Percentiles rank a stretch among this genome's conserved stretches.
Evolutionary conservation across 2,329 filamentous ascomycete species (phyloP).

Genomic region (Geosmithia flava): DNA sequence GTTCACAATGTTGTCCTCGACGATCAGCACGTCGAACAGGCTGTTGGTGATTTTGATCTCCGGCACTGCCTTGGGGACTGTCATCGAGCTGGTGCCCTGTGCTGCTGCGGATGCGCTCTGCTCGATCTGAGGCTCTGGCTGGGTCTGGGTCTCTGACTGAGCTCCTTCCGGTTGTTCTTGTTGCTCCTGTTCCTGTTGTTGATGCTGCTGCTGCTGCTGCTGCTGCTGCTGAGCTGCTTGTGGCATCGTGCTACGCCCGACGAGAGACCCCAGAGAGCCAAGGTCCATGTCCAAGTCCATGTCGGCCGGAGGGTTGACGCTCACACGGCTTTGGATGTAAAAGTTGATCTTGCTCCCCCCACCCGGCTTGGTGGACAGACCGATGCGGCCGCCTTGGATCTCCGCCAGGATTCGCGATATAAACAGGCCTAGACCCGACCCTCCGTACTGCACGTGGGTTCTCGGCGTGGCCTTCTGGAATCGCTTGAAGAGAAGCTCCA

Average conservation of each 20-base stretch:
- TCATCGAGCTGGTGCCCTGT: too few species aligned
- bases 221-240: conserved; percentile 19
- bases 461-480: conserved; percentile 58
- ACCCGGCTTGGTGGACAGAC: conserved; percentile 54
- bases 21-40: conserved; percentile 45
- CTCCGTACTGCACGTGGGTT: conserved; percentile 62
- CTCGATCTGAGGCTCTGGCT: too few species aligned
- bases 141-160: too few species aligned
- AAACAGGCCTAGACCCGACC: conserved; percentile 59
- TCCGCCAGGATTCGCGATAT: conserved; percentile 67
- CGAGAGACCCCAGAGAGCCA: neutral
- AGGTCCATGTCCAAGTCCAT: conserved; percentile 4
- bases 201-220: conserved; percentile 17
- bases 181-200: too few species aligned
- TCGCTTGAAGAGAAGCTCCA: conserved; percentile 53
- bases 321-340: conserved; percentile 58
- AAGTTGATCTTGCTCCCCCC: conserved; percentile 66
- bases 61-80: neutral
- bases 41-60: conserved; percentile 8
- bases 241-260: neutral
- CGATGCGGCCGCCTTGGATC: conserved; percentile 67
- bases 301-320: conserved; percentile 23
- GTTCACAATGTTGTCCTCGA: conserved; percentile 58
- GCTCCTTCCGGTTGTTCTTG: too few species aligned
- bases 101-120: too few species aligned